Evolutionary conservation across 805 yeast genomes (phyloP), one percentile per base, ranked within the genome.

Genomic region (Metschnikowia reukaufii): DNA sequence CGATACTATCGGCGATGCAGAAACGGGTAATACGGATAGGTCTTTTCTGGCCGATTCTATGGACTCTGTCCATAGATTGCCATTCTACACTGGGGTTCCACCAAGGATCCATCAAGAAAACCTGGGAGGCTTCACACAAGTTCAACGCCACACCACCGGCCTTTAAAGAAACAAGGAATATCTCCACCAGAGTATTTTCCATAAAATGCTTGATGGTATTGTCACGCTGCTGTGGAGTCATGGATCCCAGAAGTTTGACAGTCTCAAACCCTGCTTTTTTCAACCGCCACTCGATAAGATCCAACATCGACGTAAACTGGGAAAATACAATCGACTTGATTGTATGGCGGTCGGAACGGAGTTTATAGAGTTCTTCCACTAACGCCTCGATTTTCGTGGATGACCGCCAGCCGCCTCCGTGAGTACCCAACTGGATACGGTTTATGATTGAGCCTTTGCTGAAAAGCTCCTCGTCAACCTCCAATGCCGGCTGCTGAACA

Each of bases 61-160:
- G 98, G 18, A 94, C 97, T 70, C 99, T 82, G 66, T 94, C 99
- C 67, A 96, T 96, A 42, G 95, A 85, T 65, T 94, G 99, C 90
- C 97, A 94, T 65, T 94, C 99, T 6, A 92, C 94, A 56, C 96
- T 86, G 1, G 98, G 98, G 63, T 94, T 95, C 98, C 99, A 94
- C 99, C 99, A 94, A 30, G 98, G 98, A 60, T 94, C 99, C 74
- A 94, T 74, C 37, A 94, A 76, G 57, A 94, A 94, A 39, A 94
- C 98, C 60, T 92, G 98, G 2, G 95, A 90, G 0, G 99, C 98
- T 60, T 95, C 99, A 61, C 97, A 92, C 54, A 94, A 74, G 63
- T 94, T 94, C 55, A 94, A 74, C 0, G 99, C 99, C 36, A 94
- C 99, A 69, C 99, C 99, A 56, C 99, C 99, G 0, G 99, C 99